phyloP scores from a whole-genome alignment of 169 alveolate species.

The Eimeria necatrix region DNA sequence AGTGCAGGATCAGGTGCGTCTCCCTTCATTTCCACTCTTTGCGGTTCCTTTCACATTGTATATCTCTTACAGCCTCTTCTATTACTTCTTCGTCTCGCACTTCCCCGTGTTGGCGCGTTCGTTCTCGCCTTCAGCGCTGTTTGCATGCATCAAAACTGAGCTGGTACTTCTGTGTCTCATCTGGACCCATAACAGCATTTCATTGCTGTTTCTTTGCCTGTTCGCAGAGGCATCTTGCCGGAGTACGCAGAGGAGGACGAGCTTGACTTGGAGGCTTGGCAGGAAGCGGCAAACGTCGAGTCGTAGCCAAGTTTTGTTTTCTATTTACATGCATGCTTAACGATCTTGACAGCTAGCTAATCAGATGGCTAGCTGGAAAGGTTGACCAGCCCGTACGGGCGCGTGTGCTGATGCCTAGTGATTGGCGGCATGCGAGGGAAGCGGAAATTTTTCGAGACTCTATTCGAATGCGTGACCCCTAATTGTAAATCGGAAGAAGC shows the following conservation, averaged over 20 bases:
- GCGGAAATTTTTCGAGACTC: too few species aligned
- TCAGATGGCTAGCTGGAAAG: not conserved
- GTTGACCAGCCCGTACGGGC: not conserved
- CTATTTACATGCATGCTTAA: not conserved
- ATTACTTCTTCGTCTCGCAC: not conserved
- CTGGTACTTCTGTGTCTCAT: not conserved
- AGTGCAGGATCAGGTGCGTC: slow-evolving; percentile 59
- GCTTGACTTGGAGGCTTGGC: slow-evolving; percentile 63
- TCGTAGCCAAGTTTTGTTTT: not conserved
- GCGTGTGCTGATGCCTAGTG: not conserved
- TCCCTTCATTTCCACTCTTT: not conserved
- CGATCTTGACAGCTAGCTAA: slow-evolving; percentile 13
- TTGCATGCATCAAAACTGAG: too few species aligned
- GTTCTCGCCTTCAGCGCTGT: not conserved
- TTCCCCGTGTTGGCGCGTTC: not conserved
- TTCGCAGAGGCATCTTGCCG: slow-evolving; percentile 56
- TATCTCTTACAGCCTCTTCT: not conserved
- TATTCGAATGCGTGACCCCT: too few species aligned
- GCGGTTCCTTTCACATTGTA: not conserved
- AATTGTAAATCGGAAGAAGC: too few species aligned
- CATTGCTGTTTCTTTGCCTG: not conserved
- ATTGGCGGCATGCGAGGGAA: too few species aligned
- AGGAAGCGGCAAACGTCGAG: slow-evolving; percentile 13
- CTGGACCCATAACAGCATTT: not conserved
- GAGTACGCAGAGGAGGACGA: slow-evolving; percentile 69